A percentile compares a stretch with the other conserved stretches of the same genome.
These are phyloP conservation scores for Vigna reflexopilosa DNA, from an alignment of 306 rosid species.

Conservation along the genomic window DNA sequence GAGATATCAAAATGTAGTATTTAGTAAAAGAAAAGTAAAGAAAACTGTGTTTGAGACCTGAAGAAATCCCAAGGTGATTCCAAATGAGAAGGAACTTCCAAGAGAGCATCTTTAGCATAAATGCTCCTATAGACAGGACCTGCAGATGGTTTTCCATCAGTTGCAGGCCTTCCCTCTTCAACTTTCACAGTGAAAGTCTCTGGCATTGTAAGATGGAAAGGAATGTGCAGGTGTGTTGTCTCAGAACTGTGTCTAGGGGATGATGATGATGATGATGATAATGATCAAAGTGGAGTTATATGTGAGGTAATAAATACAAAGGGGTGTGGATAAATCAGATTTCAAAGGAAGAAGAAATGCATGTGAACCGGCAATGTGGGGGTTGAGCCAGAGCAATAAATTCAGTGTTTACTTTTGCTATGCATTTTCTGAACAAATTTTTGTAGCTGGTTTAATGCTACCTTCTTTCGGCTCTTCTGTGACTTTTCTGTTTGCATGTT, in stretches of 20 bases:
- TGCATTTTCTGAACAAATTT: conserved; percentile 25
- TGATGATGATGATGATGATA: not conserved
- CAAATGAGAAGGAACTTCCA: conserved; percentile 64
- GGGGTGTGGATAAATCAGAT: not conserved
- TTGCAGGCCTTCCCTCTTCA: conserved; percentile 64
- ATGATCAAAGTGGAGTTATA: not conserved
- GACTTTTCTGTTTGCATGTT: conserved; percentile 21
- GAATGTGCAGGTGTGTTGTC: conserved; percentile 34
- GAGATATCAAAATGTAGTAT: too few species aligned
- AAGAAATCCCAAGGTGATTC: conserved; percentile 92
- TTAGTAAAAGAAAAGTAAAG: not conserved
- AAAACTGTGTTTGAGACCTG: conserved; percentile 52
- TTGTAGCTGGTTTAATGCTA: conserved; percentile 47
- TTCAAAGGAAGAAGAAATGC: conserved; percentile 10
- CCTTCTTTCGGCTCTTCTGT: not conserved
- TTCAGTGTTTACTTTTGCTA: conserved; percentile 36
- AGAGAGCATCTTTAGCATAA: conserved; percentile 81
- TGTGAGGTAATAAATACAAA: conserved; percentile 17
- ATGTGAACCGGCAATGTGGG: conserved; percentile 9
- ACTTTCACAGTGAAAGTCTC: conserved; percentile 66
- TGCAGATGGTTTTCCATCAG: conserved; percentile 62
- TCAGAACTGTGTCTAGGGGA: conserved; percentile 7
- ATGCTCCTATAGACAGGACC: conserved; percentile 87
- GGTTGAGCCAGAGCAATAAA: conserved; percentile 58
- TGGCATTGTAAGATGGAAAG: conserved; percentile 48